Conservation (phyloP, 176 grass and related monocot species). For the Aegilops speltoides region DNA sequence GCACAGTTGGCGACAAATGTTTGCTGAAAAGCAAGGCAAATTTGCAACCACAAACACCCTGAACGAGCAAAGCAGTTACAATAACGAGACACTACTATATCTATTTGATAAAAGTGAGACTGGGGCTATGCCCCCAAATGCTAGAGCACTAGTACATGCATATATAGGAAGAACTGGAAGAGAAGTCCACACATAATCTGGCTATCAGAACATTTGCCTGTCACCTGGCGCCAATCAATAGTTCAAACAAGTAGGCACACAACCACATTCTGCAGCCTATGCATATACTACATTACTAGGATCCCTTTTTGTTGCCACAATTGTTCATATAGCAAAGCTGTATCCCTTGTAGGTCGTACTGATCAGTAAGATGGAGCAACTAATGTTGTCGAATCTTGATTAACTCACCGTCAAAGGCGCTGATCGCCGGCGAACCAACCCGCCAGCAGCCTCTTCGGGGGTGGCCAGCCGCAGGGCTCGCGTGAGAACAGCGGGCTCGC, state of each 20-base stretch:
- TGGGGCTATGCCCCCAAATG: background rate
- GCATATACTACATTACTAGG: background rate
- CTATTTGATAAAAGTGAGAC: background rate
- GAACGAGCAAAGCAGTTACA: background rate
- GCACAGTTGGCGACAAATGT: background rate
- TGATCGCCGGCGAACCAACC: constrained; percentile 19
- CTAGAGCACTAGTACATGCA: background rate
- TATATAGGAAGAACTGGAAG: background rate
- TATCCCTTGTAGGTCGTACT: background rate
- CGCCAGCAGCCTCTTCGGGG: constrained; percentile 27
- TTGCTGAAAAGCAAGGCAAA: background rate
- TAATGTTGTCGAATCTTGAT: background rate
- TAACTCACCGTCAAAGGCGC: constrained; percentile 24
- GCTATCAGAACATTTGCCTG: background rate
- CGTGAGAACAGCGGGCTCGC: constrained; percentile 65
- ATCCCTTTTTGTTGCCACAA: background rate
- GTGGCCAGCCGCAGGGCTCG: constrained; percentile 63
- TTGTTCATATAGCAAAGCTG: background rate
- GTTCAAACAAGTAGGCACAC: background rate
- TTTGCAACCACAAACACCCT: background rate
- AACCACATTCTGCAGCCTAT: background rate
- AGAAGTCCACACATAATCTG: background rate
- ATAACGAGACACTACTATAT: background rate
- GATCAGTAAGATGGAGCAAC: background rate
- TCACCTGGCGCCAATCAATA: background rate